These are phyloP conservation scores for Verticillium dahliae DNA, from an alignment of 2,329 filamentous ascomycete genomes.

Conservation along the genomic window DNA sequence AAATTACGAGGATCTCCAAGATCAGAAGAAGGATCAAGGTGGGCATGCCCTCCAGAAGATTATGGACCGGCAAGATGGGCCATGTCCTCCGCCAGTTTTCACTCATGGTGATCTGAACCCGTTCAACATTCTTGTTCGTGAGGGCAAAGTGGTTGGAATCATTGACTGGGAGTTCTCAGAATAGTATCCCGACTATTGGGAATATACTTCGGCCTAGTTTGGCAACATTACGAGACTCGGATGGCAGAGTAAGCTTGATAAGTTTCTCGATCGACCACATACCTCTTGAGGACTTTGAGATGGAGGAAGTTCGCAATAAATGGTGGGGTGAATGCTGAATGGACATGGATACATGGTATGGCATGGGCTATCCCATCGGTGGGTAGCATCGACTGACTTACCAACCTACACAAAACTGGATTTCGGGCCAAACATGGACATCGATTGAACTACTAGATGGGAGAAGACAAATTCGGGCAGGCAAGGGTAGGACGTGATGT, in stretches of 20 bases:
- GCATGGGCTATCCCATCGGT: too few relatives aligned
- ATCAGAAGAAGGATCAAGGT: conserved; percentile 13
- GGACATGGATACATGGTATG: too few relatives aligned
- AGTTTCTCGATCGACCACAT: conserved; percentile 27
- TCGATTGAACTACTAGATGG: too few relatives aligned
- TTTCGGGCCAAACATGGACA: too few relatives aligned
- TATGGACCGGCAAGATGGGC: conserved; percentile 24
- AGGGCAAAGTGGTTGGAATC: conserved; percentile 35
- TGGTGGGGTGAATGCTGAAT: conserved; percentile 24
- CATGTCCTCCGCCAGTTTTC: conserved; percentile 30
- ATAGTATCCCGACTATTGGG: conserved; percentile 27
- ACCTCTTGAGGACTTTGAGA: conserved; percentile 27
- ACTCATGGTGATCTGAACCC: conserved; percentile 39
- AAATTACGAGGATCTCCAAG: conserved; percentile 12
- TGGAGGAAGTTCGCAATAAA: conserved; percentile 30
- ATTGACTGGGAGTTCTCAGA: conserved; percentile 27
- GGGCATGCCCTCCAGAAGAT: conserved; percentile 23
- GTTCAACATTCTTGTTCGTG: conserved; percentile 33
- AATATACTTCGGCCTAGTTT: conserved; percentile 22
- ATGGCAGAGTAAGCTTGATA: conserved; percentile 25
- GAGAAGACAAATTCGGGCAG: too few relatives aligned
- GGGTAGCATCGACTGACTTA: too few relatives aligned
- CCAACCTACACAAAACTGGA: too few relatives aligned
- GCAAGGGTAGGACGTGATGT: too few relatives aligned
- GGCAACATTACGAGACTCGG: conserved; percentile 18